Conservation (phyloP, 306 rosid genomes). For the Begonia fuchsioides region DNA sequence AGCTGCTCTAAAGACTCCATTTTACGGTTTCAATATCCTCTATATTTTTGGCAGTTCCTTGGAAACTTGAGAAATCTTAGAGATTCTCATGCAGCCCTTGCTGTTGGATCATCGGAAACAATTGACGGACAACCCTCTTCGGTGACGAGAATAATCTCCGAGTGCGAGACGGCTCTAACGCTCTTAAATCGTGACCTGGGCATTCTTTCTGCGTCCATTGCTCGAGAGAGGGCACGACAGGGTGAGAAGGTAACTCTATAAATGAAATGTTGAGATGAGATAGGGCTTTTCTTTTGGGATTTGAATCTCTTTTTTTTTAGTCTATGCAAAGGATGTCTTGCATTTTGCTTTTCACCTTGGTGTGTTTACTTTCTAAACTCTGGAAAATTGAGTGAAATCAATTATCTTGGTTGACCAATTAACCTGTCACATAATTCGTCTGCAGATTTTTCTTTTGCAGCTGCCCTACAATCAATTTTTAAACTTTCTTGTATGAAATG, state of each 20-base stretch:
- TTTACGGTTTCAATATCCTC: not conserved
- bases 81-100: slow-evolving; percentile 83
- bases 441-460: no score
- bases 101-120: slow-evolving; percentile 78
- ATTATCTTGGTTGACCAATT: no score
- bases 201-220: slow-evolving; percentile 87
- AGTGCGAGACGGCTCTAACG: slow-evolving; percentile 76
- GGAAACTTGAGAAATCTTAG: slow-evolving; percentile 81
- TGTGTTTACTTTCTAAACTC: no score
- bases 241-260: slow-evolving; percentile 34
- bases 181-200: slow-evolving; percentile 84
- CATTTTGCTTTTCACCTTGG: no score
- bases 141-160: slow-evolving; percentile 70
- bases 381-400: no score
- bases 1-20: no score
- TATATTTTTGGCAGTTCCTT: slow-evolving; percentile 42
- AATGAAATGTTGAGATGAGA: slow-evolving; percentile 11
- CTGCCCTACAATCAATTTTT: no score
- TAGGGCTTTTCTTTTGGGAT: no score
- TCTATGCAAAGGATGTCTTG: no score
- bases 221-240: slow-evolving; percentile 56
- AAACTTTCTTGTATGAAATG: no score
- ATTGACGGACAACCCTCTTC: slow-evolving; percentile 76
- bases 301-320: no score
- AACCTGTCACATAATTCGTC: no score